These are phyloP conservation scores for Tricholoma furcatifolium DNA, from an alignment of 768 basidiomycete species.

Conservation along the genomic window DNA sequence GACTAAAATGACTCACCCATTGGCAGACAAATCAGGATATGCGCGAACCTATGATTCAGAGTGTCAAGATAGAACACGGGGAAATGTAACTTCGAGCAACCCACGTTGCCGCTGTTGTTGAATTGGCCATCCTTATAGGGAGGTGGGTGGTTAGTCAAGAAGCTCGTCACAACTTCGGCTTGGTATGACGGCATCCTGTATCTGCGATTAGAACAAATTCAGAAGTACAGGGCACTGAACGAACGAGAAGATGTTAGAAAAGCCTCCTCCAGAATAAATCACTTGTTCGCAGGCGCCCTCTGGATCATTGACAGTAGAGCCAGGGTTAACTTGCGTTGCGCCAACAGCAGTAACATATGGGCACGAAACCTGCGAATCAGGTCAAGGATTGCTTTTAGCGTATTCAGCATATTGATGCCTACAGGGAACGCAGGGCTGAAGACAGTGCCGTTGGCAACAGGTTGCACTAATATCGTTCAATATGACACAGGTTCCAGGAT, in stretches of 20 bases:
- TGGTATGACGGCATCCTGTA: conserved; percentile 45
- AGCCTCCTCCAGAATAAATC: conserved; percentile 53
- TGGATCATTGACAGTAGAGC: conserved; percentile 39
- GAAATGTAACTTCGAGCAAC: not conserved
- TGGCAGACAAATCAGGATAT: conserved; percentile 50
- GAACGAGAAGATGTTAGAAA: conserved; percentile 42
- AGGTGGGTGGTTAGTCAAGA: conserved; percentile 38
- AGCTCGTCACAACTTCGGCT: conserved; percentile 35
- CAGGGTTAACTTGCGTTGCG: conserved; percentile 46
- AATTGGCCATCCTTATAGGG: conserved; percentile 39
- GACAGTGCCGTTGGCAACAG: conserved; percentile 21
- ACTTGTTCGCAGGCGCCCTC: conserved; percentile 46
- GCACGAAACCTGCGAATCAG: conserved; percentile 33
- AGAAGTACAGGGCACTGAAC: conserved; percentile 3
- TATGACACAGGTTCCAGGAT: not conserved
- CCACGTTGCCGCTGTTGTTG: conserved; percentile 44
- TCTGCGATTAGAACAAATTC: not conserved
- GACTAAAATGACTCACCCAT: conserved; percentile 28
- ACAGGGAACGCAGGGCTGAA: conserved; percentile 28
- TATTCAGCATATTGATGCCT: not conserved
- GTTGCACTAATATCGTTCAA: conserved; percentile 17
- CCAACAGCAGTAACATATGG: conserved; percentile 53
- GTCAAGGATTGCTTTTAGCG: not conserved
- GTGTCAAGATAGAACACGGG: not conserved
- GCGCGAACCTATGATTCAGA: conserved; percentile 35